Evolutionary conservation across 1,284 basidiomycete species (phyloP).

Genomic region (Rhodotorula sp.): DNA sequence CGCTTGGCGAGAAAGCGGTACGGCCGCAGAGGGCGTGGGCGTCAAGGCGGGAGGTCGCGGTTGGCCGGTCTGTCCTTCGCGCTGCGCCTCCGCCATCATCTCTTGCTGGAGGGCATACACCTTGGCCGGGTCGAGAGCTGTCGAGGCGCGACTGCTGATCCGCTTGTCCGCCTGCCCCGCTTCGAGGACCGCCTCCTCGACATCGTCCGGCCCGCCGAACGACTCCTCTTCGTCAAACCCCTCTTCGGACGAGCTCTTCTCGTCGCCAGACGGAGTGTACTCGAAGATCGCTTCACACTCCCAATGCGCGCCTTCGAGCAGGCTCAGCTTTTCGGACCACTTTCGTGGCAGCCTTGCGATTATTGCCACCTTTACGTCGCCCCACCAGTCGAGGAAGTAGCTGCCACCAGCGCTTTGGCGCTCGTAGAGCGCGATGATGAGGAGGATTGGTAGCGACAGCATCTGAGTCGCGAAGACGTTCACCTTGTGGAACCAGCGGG

Average conservation of each 20-base stretch:
- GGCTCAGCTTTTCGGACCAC: slow-evolving; percentile 30
- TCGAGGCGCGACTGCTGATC: slow-evolving; percentile 24
- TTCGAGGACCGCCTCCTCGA: slow-evolving; percentile 20
- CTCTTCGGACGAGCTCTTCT: slow-evolving; percentile 24
- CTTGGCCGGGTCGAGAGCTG: slow-evolving; percentile 11
- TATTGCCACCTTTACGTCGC: slow-evolving; percentile 8
- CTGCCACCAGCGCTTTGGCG: slow-evolving; percentile 49
- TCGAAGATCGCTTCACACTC: slow-evolving; percentile 42
- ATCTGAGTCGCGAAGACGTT: slow-evolving; percentile 34
- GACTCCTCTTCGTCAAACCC: slow-evolving; percentile 8
- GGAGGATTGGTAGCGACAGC: slow-evolving; percentile 72
- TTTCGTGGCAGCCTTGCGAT: slow-evolving; percentile 18
- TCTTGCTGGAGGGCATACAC: not conserved
- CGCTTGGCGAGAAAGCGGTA: slow-evolving; percentile 24
- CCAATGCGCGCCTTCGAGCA: slow-evolving; percentile 42
- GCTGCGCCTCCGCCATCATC: not conserved
- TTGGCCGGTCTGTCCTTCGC: no score
- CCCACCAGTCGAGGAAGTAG: slow-evolving; percentile 10
- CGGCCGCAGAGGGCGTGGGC: not conserved
- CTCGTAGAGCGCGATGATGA: slow-evolving; percentile 77
- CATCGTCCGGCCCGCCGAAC: slow-evolving; percentile 25
- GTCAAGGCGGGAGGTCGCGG: no score
- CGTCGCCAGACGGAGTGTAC: slow-evolving; percentile 35
- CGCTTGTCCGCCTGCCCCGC: not conserved
- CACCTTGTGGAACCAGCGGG: slow-evolving; percentile 43